Percentiles rank a stretch among this genome's conserved stretches.
Conservation (phyloP, 2,329 filamentous ascomycete genomes). For the Tolypocladium tropicale region DNA sequence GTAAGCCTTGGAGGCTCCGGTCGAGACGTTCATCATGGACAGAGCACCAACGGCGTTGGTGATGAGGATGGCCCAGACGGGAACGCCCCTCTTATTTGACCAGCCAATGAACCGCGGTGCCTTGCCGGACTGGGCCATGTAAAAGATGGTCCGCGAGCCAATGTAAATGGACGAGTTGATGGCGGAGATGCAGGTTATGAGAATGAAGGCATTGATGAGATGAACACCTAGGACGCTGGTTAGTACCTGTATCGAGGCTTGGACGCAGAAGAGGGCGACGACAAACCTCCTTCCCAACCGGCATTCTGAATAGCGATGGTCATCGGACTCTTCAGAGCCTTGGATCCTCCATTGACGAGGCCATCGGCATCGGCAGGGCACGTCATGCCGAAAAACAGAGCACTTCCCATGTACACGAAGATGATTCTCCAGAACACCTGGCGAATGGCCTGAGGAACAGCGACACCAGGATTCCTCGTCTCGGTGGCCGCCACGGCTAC, state of each 20-base stretch:
- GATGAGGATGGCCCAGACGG: conserved; percentile 51
- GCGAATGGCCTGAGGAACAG: conserved; percentile 47
- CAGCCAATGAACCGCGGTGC: conserved; percentile 60
- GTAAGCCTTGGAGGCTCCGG: conserved; percentile 55
- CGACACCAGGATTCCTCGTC: conserved; percentile 45
- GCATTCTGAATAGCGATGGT: conserved; percentile 65
- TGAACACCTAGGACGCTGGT: conserved; percentile 37
- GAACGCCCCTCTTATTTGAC: conserved; percentile 54
- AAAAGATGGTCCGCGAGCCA: conserved; percentile 62
- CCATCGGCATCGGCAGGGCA: conserved; percentile 58
- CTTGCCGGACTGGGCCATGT: conserved; percentile 64
- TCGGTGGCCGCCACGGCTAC: conserved; percentile 55
- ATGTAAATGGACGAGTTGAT: conserved; percentile 73
- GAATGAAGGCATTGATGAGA: conserved; percentile 68
- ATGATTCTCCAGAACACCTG: conserved; percentile 53
- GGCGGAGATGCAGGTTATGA: conserved; percentile 61
- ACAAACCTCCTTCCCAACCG: conserved; percentile 54
- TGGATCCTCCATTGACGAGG: conserved; percentile 49
- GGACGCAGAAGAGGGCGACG: neutral
- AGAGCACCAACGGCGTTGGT: conserved; percentile 62
- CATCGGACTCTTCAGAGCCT: conserved; percentile 62
- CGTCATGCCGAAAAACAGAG: conserved; percentile 66
- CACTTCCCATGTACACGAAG: conserved; percentile 57
- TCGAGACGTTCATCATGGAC: conserved; percentile 66
- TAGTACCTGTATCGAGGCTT: neutral